Conservation (phyloP, 768 basidiomycete species). For the Termitomyces eurrhizus region DNA sequence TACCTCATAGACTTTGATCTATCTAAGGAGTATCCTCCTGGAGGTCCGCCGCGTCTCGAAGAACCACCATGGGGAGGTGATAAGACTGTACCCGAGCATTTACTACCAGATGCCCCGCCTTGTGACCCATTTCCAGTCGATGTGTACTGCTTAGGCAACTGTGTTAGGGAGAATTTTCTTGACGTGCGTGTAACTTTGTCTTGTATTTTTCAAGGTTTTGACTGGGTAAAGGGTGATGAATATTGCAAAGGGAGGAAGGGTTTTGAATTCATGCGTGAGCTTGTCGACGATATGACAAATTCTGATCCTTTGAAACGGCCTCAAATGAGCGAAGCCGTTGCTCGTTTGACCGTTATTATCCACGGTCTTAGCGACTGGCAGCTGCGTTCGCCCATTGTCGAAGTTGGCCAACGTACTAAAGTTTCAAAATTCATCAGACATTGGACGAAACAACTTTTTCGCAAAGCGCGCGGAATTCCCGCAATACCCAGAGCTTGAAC, state of each 20-base stretch:
- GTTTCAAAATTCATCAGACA: neutral
- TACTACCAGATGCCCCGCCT: neutral
- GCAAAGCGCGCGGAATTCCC: no score
- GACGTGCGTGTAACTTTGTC: no score
- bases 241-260: neutral
- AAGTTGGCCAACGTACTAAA: neutral
- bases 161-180: neutral
- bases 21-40: conserved; percentile 14
- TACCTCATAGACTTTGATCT: conserved; percentile 20
- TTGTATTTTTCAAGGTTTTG: neutral
- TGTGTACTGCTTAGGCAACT: conserved; percentile 7
- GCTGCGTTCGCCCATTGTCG: neutral
- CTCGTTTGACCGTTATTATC: neutral
- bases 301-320: neutral
- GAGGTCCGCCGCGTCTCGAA: conserved; percentile 1
- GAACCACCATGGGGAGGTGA: conserved; percentile 6
- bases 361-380: neutral
- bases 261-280: neutral
- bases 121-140: conserved; percentile 7
- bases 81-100: conserved; percentile 3
- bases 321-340: neutral
- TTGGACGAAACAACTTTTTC: no score
- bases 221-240: neutral
- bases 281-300: neutral
- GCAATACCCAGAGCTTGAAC: no score